A percentile compares a stretch with the other conserved stretches of the same genome.
These are phyloP conservation scores for Exobasidium rhododendri DNA, from an alignment of 1,284 basidiomycete species.

Conservation along the genomic window DNA sequence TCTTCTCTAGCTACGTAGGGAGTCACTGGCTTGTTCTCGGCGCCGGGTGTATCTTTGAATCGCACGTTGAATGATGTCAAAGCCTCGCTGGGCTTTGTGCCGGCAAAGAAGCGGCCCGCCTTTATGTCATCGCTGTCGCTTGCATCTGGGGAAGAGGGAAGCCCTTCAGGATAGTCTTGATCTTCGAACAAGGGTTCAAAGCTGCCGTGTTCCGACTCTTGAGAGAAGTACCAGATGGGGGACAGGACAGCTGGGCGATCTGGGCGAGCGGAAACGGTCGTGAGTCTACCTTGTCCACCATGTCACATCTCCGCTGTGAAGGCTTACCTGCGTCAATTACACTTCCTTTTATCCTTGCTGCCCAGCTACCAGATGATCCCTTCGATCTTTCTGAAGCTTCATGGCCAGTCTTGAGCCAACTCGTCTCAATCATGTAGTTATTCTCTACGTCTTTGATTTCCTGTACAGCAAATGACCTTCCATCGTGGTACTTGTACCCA, in stretches of 20 bases:
- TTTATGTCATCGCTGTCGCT: background rate
- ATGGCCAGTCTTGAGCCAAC: slow-evolving; percentile 71
- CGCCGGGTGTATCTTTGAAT: slow-evolving; percentile 10
- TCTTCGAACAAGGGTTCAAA: slow-evolving; percentile 3
- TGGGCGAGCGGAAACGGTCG: background rate
- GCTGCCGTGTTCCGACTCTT: background rate
- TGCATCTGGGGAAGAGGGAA: background rate
- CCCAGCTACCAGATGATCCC: slow-evolving; percentile 67
- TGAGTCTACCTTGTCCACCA: no score
- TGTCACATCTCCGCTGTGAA: no score
- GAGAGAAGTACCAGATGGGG: background rate
- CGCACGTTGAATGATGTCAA: background rate
- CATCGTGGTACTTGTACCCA: slow-evolving; percentile 82
- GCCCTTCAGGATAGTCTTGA: background rate
- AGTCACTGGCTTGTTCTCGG: slow-evolving; percentile 4
- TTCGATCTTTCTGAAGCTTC: slow-evolving; percentile 19
- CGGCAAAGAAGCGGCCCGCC: background rate
- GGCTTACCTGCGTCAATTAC: slow-evolving; percentile 67
- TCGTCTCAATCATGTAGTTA: slow-evolving; percentile 79
- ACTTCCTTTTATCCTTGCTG: slow-evolving; percentile 76
- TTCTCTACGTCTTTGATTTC: slow-evolving; percentile 74
- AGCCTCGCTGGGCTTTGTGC: background rate
- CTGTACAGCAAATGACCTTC: slow-evolving; percentile 78
- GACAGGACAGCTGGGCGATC: slow-evolving; percentile 1
- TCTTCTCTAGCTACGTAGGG: background rate